Evolutionary conservation across 495 filamentous ascomycete genomes (phyloP).

Genomic region (Hypoxylon cercidicola): DNA sequence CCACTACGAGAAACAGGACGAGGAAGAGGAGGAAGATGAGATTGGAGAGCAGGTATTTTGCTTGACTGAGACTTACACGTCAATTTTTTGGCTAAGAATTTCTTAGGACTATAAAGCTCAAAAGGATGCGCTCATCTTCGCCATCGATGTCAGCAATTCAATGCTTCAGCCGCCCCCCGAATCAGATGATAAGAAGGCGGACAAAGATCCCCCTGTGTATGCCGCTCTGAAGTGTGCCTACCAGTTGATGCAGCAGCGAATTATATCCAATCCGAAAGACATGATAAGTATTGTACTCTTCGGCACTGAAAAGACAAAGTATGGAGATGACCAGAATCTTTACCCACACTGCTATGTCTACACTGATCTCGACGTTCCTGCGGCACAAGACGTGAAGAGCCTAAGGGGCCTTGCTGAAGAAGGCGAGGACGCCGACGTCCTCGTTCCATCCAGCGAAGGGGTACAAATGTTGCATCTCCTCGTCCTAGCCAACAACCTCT

Average conservation of each 20-base stretch:
- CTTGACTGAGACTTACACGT: not conserved
- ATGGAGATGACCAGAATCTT: constrained; percentile 73
- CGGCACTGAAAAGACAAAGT: constrained; percentile 87
- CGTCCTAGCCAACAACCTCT: constrained; percentile 95
- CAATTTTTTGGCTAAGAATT: constrained; percentile 16
- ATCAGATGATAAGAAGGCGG: constrained; percentile 74
- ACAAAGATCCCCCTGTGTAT: constrained; percentile 74
- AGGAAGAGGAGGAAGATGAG: constrained; percentile 80
- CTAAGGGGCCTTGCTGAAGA: constrained; percentile 78
- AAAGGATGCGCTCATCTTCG: constrained; percentile 97
- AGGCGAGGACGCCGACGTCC: constrained; percentile 73
- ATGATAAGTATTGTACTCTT: constrained; percentile 99
- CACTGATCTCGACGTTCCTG: constrained; percentile 87
- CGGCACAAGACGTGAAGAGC: constrained; percentile 84
- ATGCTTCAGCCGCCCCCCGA: constrained; percentile 80
- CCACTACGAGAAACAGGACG: constrained; percentile 60
- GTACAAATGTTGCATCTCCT: constrained; percentile 90
- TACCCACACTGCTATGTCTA: constrained; percentile 96
- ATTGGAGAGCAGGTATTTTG: constrained; percentile 60
- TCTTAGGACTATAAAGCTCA: constrained; percentile 87
- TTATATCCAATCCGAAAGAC: constrained; percentile 94
- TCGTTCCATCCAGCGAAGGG: constrained; percentile 73
- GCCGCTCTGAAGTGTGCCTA: constrained; percentile 96
- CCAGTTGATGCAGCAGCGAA: constrained; percentile 94
- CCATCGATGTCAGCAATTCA: constrained; percentile 90